Base-by-base conservation (phyloP, 1,284 basidiomycete genomes). In the Uromyces viciae-fabae region DNA sequence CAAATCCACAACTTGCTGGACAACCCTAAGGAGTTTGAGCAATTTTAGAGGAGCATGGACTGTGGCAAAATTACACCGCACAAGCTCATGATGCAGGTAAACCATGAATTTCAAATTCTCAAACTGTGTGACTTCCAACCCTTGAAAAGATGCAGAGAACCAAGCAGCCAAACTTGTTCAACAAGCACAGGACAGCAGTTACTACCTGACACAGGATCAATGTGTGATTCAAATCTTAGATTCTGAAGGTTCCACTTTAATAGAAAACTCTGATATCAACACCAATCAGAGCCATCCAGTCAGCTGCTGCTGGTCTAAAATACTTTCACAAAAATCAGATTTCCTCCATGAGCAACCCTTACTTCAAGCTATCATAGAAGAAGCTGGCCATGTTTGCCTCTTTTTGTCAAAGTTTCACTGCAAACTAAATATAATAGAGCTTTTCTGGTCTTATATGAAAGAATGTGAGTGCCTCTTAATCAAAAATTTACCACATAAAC, bases 361-460 rank as follows among this genome's bases (percentile, higher is more conserved):
- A 1, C 43, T 71, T 1, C 42, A 71, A 36, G 7, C 8, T 8
- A 71, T 71, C 43, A 52, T 71, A 33, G 68, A 71, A 46, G 68
- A 71, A 33, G 42, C 68, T 3, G 68, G 43, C 22, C 68, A 71
- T 52, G 68, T 52, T 19, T 71, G 68, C 28, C 9, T 75, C 9
- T 76, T 76, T 40, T 25, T 76, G 2, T 40, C 60, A 11, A 76
- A 76, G n/a, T 64, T 76, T 49, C 49, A 74, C 31, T 68, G 66
- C 36, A 36, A 76, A 33, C 74, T 76, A 9, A 76, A 76, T 36
- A 56, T 33, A 11, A 76, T 76, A 19, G 74, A 66, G 56, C 33
- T 66, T 1, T 76, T 60, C 49, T 76, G 74, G 60, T 60, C 54
- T 66, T 76, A 66, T 36, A 66, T 76, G 7, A 66, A 76, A 66